Percentiles rank a stretch among this genome's conserved stretches.
Conservation (phyloP, 192 early-diverging fungal genomes). For the Jimgerdemannia lactiflua region DNA sequence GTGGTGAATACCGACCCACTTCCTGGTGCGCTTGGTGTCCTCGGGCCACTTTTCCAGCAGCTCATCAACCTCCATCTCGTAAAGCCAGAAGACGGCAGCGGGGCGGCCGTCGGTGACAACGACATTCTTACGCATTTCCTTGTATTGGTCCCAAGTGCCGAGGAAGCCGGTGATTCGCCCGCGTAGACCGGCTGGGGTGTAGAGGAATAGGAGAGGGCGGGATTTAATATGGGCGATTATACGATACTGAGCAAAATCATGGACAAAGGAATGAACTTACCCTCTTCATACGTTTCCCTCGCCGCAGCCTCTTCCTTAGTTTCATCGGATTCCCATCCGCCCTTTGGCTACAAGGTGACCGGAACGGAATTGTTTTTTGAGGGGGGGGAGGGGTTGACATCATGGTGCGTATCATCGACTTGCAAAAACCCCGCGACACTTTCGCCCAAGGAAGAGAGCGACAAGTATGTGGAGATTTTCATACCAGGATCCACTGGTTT, state of each 20-base stretch:
- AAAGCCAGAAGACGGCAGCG: conserved; percentile 43
- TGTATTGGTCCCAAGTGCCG: conserved; percentile 44
- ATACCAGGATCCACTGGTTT: conserved; percentile 49
- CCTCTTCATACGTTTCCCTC: conserved; percentile 66
- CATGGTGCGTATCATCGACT: background rate
- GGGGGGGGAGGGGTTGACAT: background rate
- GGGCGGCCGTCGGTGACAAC: conserved; percentile 26
- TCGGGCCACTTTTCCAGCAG: conserved; percentile 54
- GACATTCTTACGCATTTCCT: background rate
- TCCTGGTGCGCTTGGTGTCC: conserved; percentile 40
- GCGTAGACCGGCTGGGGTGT: conserved; percentile 44
- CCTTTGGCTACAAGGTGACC: conserved; percentile 43
- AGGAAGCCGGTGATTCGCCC: conserved; percentile 46
- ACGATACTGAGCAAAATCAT: background rate
- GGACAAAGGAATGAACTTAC: conserved; percentile 6
- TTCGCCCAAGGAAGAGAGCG: background rate
- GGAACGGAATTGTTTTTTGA: background rate
- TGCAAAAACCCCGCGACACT: background rate
- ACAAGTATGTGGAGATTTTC: background rate
- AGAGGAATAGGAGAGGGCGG: background rate
- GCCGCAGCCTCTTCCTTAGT: conserved; percentile 49
- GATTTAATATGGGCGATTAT: background rate
- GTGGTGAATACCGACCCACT: conserved; percentile 32
- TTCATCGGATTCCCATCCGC: conserved; percentile 65
- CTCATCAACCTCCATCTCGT: conserved; percentile 55